Base-by-base conservation (phyloP, 805 yeast genomes). In the Saccharomycopsis guyanensis region DNA sequence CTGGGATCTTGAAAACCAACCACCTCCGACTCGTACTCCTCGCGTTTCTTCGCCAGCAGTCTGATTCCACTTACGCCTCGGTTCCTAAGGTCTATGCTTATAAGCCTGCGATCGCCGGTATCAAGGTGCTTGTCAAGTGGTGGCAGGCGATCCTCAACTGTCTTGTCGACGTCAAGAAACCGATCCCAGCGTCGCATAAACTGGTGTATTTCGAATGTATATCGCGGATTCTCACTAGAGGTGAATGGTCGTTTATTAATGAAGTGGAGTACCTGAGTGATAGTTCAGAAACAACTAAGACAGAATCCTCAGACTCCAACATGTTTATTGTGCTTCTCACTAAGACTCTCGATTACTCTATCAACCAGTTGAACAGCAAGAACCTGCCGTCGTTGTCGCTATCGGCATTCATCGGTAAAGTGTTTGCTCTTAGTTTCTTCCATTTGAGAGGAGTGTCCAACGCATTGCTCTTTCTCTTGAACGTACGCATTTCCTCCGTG, bases 341-440 rank as follows among this genome's bases (percentile, higher is more conserved):
- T 5, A 59, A 62, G 36, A 76, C 83, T 3, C 62, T 77, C 46
- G 77, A 73, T 47, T 70, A 66, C 55, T 62, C 73, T 45, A 67
- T 77, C 8, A 58, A 61, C 31, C 70, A 71, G 52, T 59, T 77
- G 49, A 66, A 66, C 45, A 51, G 67, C 41, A 76, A 76, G 52
- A 63, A 62, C 20, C 59, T 71, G 10, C 23, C 49, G 6, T 65
- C 76, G 2, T 58, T 75, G n/a, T 66, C 79, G 8, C 61, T 70
- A 7, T 62, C 71, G 29, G 80, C 84, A 1, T 79, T 80, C 51
- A 66, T 76, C 20, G 86, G 86, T 1, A 80, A 80, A 58, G 68
- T 76, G 2, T 78, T 79, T 61, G 81, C 83, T 0, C 70, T 70
- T 55, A 57, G 75, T 10, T 80, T 71, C 50, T 69, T 73, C 54